Conservation (phyloP, 257 asterid genomes). For the Rubia yunnanensis region DNA sequence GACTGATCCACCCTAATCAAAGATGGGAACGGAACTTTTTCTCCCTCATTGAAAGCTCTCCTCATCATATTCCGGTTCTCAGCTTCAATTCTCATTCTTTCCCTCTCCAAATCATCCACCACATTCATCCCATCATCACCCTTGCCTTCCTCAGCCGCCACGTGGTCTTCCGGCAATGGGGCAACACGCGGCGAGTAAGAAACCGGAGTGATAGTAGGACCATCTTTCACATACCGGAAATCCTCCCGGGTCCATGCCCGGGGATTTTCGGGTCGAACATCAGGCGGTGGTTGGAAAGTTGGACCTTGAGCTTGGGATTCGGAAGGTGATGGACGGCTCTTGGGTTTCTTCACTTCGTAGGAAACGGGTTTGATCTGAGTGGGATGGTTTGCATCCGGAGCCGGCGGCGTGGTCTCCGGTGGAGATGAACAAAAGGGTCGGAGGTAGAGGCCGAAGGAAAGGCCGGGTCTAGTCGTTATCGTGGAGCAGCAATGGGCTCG, state of each 20-base stretch:
- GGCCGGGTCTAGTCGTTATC: conserved; percentile 20
- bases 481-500: conserved; percentile 36
- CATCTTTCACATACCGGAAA: conserved; percentile 68
- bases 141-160: conserved; percentile 24
- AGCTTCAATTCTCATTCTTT: conserved; percentile 49
- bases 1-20: conserved; percentile 39
- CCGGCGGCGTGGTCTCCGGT: conserved; percentile 22
- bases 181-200: conserved; percentile 74
- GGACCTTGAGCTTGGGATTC: conserved; percentile 16
- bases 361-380: conserved; percentile 52
- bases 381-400: conserved; percentile 15
- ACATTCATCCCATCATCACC: conserved; percentile 11
- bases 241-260: conserved; percentile 62
- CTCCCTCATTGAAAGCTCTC: conserved; percentile 33
- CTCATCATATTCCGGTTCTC: conserved; percentile 21
- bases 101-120: conserved; percentile 46
- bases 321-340: conserved; percentile 22
- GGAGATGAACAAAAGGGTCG: conserved; percentile 32
- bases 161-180: conserved; percentile 77
- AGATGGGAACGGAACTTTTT: conserved; percentile 68
- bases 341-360: conserved; percentile 35
- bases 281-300: background rate
- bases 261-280: conserved; percentile 15
- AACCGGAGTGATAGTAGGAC: conserved; percentile 37
- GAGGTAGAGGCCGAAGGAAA: conserved; percentile 25